Conservation (phyloP, 2,329 filamentous ascomycete species). For the Fusarium globosum region DNA sequence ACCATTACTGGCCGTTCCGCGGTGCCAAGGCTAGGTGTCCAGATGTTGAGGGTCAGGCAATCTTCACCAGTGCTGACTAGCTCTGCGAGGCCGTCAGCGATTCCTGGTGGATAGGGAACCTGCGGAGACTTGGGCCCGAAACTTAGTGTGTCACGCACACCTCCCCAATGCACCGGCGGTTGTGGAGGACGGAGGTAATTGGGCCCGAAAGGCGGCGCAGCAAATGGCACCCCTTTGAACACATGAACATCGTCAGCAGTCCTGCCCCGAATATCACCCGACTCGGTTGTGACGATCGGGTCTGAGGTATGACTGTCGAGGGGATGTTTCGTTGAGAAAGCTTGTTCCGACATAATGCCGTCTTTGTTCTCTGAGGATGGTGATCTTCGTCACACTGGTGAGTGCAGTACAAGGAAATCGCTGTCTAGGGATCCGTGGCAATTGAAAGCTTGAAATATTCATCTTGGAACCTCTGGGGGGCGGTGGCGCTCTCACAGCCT, state of each 20-base stretch:
- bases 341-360: neutral
- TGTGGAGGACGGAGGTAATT: neutral
- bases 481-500: accelerated
- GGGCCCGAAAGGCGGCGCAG: neutral
- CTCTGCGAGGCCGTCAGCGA: neutral
- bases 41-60: neutral
- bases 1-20: neutral
- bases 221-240: neutral
- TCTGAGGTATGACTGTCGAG: neutral
- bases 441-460: accelerated
- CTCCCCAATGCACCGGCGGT: neutral
- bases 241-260: neutral
- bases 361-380: accelerated
- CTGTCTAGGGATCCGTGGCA: accelerated
- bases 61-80: neutral
- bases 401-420: accelerated
- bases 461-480: no score
- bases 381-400: accelerated
- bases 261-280: neutral
- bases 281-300: neutral
- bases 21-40: neutral
- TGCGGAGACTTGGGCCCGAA: neutral
- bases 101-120: neutral
- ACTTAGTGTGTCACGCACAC: accelerated
- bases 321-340: neutral